Conservation (phyloP, 495 filamentous ascomycete genomes). For the Neurospora cerealis region DNA sequence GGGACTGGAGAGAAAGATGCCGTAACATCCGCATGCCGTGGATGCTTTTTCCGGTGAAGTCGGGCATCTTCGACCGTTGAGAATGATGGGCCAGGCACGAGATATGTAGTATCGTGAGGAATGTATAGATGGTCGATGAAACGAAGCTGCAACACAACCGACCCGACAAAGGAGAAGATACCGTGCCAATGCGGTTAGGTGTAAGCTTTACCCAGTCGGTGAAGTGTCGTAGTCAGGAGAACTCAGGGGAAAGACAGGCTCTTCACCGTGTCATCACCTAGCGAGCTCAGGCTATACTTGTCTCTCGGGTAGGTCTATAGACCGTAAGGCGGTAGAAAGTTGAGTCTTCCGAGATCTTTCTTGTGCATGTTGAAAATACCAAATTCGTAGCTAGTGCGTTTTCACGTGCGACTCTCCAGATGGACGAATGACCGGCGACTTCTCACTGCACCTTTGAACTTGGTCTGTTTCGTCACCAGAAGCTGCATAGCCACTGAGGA, state of each 20-base stretch:
- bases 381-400: background rate
- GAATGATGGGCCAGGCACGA: background rate
- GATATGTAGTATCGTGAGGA: background rate
- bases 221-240: background rate
- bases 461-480: background rate
- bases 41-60: background rate
- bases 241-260: background rate
- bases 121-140: slow-evolving; percentile 16
- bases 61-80: background rate
- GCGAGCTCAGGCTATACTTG: background rate
- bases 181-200: background rate
- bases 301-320: background rate
- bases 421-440: background rate
- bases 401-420: background rate
- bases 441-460: background rate
- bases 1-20: background rate
- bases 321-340: background rate
- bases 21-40: background rate
- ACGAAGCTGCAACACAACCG: slow-evolving; percentile 18
- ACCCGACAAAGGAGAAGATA: background rate
- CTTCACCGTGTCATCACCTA: background rate
- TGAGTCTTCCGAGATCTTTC: background rate
- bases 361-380: background rate
- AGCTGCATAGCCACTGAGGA: background rate
- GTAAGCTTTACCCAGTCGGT: background rate